Base-by-base conservation (phyloP, 176 grass and related monocot species). In the Coix lacrymajobi region DNA sequence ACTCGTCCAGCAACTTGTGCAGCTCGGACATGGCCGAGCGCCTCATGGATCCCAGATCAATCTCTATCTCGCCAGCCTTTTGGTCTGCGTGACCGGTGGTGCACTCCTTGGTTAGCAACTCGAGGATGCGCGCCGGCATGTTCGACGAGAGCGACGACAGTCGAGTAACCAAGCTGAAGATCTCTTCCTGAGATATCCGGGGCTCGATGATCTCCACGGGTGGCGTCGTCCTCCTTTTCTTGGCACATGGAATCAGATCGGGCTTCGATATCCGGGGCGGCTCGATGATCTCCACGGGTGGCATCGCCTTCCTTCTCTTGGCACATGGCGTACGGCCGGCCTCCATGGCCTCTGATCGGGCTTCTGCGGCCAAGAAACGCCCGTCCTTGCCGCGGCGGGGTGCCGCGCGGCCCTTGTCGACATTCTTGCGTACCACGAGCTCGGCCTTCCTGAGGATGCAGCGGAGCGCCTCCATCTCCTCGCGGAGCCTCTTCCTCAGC, bases 391-490 rank as follows among this genome's bases (percentile, higher is more conserved):
- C 37, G 2, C 11, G 5, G 11, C 30, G 17, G 2, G 46, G 8
- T 52, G 19, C 19, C 9, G 30, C 19, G 20, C 4, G 17, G 16
- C 17, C 9, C 1, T n/a, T 19, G 29, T 2, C 30, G 19, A 12
- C 66, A 11, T 1, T 5, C 44, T 15, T 37, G 30, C 49, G 20
- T 11, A 7, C 31, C 73, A 75, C 5, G 73, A 37, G 30, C 73
- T 75, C 11, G 10, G 73, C 49, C 11, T 75, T 73, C 26, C 4
- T 51, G 5, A 58, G 11, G 32, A 76, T n/a, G 73, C 51, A 20
- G 12, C 22, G 74, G 6, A 77, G 74, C 34, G 33, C 52, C 13
- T 77, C 74, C 52, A 77, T 38, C 73, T 87, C 67, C 73, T 66
- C 29, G 79, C 13, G 34, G 1, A 40, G 52, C 74, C 74, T 57